Conservation (phyloP, 2,329 filamentous ascomycete species). For the Calonectria naviculata region DNA sequence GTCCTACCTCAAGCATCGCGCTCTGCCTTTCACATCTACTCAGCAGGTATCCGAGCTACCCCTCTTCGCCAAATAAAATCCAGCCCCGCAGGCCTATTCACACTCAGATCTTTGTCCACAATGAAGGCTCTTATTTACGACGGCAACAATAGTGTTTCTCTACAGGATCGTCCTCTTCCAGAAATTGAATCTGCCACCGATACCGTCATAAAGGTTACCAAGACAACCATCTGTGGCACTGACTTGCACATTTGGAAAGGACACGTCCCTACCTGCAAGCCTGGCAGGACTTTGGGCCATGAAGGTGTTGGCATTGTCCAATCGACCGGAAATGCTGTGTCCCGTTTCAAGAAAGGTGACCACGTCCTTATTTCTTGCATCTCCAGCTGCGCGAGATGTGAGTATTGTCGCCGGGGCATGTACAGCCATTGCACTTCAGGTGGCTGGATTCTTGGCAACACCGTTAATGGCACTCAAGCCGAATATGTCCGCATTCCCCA, state of each 20-base stretch:
- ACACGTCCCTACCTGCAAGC: constrained; percentile 59
- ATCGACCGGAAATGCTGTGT: constrained; percentile 55
- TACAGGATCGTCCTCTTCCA: constrained; percentile 56
- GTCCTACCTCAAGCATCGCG: not conserved
- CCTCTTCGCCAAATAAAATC: not conserved
- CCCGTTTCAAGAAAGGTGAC: constrained; percentile 60
- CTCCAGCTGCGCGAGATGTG: constrained; percentile 61
- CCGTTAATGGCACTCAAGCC: constrained; percentile 65
- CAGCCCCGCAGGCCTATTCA: not conserved
- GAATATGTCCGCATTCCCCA: constrained; percentile 65
- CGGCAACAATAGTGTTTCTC: constrained; percentile 44
- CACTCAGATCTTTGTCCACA: not conserved
- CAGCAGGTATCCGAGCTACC: not conserved
- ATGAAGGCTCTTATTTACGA: constrained; percentile 62
- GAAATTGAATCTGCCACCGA: constrained; percentile 55
- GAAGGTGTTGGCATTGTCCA: constrained; percentile 64
- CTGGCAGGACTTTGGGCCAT: constrained; percentile 62
- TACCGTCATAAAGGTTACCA: constrained; percentile 59
- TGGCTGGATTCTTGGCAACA: constrained; percentile 66
- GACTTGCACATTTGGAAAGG: constrained; percentile 68
- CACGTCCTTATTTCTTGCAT: constrained; percentile 64
- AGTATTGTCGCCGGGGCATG: constrained; percentile 62
- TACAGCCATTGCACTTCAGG: constrained; percentile 63
- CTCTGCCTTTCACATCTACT: not conserved
- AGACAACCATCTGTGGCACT: constrained; percentile 64